Conservation (phyloP, 2,329 filamentous ascomycete species). For the Albophoma yamanashiensis region DNA sequence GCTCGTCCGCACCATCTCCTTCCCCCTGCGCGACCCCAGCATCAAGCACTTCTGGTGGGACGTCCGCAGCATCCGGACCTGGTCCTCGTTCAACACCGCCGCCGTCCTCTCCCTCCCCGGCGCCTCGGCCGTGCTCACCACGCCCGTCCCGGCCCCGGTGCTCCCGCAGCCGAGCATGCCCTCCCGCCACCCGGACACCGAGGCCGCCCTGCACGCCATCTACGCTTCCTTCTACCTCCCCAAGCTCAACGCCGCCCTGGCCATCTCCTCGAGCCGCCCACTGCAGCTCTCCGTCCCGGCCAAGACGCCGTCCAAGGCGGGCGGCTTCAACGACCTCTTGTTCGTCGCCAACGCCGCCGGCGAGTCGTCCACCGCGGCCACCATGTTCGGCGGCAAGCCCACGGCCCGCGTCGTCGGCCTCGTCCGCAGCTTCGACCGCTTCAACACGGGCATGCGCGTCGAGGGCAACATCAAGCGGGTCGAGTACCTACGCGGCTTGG, state of each 20-base stretch:
- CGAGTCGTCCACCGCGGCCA: conserved; percentile 43
- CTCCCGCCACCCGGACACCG: conserved; percentile 65
- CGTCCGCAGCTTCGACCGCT: conserved; percentile 85
- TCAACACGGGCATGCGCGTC: conserved; percentile 89
- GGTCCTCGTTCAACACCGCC: conserved; percentile 66
- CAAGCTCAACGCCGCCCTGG: conserved; percentile 77
- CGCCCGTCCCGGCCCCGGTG: conserved; percentile 50
- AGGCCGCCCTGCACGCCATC: conserved; percentile 63
- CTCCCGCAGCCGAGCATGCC: conserved; percentile 48
- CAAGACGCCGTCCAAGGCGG: conserved; percentile 12
- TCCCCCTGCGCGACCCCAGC: conserved; percentile 52
- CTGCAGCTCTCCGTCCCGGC: conserved; percentile 38
- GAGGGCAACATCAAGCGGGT: conserved; percentile 78
- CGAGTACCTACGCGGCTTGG: conserved; percentile 77
- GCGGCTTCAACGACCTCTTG: conserved; percentile 39
- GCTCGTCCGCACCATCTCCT: conserved; percentile 69
- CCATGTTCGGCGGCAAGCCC: conserved; percentile 37
- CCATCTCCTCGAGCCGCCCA: conserved; percentile 60
- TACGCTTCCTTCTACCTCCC: conserved; percentile 71
- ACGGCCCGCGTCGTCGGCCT: conserved; percentile 61
- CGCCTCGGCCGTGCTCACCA: conserved; percentile 61
- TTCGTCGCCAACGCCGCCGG: conserved; percentile 55
- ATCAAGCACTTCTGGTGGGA: conserved; percentile 95
- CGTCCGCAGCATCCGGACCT: conserved; percentile 73
- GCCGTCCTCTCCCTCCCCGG: conserved; percentile 64